Conservation (phyloP, 2,329 filamentous ascomycete species). For the Exophiala calicioides region DNA sequence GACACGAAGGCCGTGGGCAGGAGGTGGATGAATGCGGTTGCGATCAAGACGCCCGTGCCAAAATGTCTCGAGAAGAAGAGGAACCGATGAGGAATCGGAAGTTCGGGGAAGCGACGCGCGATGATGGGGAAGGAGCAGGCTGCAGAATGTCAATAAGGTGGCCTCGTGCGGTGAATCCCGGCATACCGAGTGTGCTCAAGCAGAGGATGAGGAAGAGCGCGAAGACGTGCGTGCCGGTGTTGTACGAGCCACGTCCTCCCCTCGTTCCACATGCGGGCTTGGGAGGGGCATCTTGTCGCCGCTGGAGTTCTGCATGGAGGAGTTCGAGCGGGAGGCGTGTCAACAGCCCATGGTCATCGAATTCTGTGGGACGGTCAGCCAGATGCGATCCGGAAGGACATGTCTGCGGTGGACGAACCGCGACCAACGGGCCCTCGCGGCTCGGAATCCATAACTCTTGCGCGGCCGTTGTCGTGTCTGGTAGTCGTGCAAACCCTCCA, state of each 20-base stretch:
- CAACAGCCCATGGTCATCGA: slow-evolving; percentile 19
- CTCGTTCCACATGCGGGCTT: slow-evolving; percentile 55
- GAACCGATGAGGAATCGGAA: slow-evolving; percentile 60
- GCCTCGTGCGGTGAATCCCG: background rate
- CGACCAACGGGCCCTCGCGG: slow-evolving; percentile 7
- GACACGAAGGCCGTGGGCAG: slow-evolving; percentile 68
- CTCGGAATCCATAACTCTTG: slow-evolving; percentile 13
- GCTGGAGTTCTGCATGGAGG: slow-evolving; percentile 52
- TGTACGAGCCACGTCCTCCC: slow-evolving; percentile 49
- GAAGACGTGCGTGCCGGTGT: slow-evolving; percentile 66
- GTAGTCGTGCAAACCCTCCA: background rate
- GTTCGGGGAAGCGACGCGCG: slow-evolving; percentile 59
- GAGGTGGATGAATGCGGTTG: slow-evolving; percentile 80
- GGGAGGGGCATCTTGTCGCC: slow-evolving; percentile 45
- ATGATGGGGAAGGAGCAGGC: slow-evolving; percentile 68
- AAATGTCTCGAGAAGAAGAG: slow-evolving; percentile 72
- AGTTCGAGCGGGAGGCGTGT: slow-evolving; percentile 32
- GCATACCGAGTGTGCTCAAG: slow-evolving; percentile 60
- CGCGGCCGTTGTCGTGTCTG: background rate
- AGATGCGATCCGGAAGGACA: background rate
- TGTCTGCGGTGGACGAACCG: slow-evolving; percentile 10
- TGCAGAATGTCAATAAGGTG: slow-evolving; percentile 33
- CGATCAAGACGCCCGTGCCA: slow-evolving; percentile 81
- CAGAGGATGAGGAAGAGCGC: slow-evolving; percentile 66
- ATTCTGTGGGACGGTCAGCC: slow-evolving; percentile 2